These are phyloP conservation scores for Xylaria longipes DNA, from an alignment of 495 filamentous ascomycete genomes.

Conservation along the genomic window DNA sequence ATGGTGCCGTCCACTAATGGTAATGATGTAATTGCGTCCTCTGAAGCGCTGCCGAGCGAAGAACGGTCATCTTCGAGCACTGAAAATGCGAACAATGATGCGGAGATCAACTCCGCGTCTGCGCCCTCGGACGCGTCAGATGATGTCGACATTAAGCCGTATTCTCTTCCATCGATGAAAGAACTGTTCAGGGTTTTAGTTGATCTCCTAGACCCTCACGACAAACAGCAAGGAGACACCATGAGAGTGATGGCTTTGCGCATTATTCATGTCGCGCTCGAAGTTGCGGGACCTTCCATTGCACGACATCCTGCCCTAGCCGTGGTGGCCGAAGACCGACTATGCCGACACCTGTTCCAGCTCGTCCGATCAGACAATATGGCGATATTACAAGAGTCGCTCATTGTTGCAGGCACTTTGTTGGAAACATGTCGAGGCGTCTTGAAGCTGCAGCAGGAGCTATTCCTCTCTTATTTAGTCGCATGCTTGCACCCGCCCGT, in stretches of 20 bases:
- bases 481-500: constrained; percentile 91
- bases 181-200: constrained; percentile 96
- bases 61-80: constrained; percentile 54
- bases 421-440: constrained; percentile 91
- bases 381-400: constrained; percentile 86
- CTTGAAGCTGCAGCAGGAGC: constrained; percentile 94
- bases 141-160: constrained; percentile 74
- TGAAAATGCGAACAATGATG: constrained; percentile 41
- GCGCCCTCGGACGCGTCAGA: constrained; percentile 41
- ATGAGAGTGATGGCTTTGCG: constrained; percentile 97
- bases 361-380: constrained; percentile 96
- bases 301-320: constrained; percentile 91
- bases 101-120: constrained; percentile 32
- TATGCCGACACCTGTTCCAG: constrained; percentile 96
- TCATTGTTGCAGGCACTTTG: constrained; percentile 89
- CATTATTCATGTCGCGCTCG: constrained; percentile 96
- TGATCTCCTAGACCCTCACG: constrained; percentile 90
- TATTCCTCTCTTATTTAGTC: constrained; percentile 93
- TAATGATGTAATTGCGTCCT: constrained; percentile 53
- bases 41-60: constrained; percentile 56
- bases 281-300: constrained; percentile 95
- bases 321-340: constrained; percentile 85
- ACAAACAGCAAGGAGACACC: constrained; percentile 87
- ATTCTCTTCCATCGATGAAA: constrained; percentile 89
- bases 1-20: constrained; percentile 91